Percentiles rank a stretch among this genome's conserved stretches.
phyloP scores from a whole-genome alignment of 305 asterid genomes.

The Striga hermonthica region DNA sequence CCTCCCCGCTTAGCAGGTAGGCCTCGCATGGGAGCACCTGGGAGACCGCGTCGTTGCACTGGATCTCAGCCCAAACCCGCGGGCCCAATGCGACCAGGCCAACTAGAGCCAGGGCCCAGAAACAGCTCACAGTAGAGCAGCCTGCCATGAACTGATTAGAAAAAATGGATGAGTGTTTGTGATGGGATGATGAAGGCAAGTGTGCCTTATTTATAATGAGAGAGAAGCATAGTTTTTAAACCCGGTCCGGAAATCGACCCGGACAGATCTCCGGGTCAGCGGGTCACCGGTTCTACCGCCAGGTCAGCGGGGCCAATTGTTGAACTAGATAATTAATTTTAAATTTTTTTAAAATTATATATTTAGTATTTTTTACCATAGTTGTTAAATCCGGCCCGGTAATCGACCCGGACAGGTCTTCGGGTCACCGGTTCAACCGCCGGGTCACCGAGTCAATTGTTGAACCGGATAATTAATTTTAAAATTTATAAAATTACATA shows the following conservation, averaged over 20 bases:
- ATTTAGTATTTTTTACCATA: too few relatives aligned
- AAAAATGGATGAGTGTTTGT: background rate
- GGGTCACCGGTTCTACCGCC: too few relatives aligned
- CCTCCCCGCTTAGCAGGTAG: slow-evolving; percentile 30
- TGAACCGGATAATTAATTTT: too few relatives aligned
- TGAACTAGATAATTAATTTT: background rate
- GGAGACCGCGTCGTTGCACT: slow-evolving; percentile 32
- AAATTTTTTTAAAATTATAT: too few relatives aligned
- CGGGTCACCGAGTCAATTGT: too few relatives aligned
- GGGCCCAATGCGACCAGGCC: slow-evolving; percentile 19
- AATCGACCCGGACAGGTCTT: too few relatives aligned
- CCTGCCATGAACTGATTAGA: slow-evolving; percentile 6
- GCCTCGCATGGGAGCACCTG: slow-evolving; percentile 32
- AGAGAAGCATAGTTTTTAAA: background rate
- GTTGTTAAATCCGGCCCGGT: too few relatives aligned
- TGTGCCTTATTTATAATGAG: slow-evolving; percentile 12
- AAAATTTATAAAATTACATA: too few relatives aligned
- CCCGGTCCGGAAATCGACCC: too few relatives aligned
- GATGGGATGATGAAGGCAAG: background rate
- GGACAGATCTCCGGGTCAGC: too few relatives aligned
- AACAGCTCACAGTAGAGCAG: background rate
- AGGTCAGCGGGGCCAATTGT: too few relatives aligned
- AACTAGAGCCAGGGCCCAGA: slow-evolving; percentile 17
- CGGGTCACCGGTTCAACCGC: too few relatives aligned
- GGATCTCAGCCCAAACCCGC: slow-evolving; percentile 27